A percentile compares a stretch with the other conserved stretches of the same genome.
Conservation (phyloP, 2,329 filamentous ascomycete genomes). For the Piedraia hortae region DNA sequence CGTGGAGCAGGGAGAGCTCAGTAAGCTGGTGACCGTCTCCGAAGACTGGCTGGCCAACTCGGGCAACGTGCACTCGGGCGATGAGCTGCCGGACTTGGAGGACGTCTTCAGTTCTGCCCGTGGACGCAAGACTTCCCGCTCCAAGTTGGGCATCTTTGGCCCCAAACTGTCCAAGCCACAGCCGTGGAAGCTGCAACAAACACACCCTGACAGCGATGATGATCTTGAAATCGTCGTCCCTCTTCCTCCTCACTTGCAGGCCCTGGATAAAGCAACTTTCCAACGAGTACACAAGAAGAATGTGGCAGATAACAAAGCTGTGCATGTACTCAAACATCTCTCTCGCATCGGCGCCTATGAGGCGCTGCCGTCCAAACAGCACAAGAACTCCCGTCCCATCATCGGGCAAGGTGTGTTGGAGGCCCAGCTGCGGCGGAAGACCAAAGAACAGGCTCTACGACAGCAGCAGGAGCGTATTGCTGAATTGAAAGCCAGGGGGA, state of each 20-base stretch:
- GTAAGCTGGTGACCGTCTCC: conserved; percentile 9
- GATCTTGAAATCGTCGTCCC: conserved; percentile 35
- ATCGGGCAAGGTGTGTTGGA: conserved; percentile 49
- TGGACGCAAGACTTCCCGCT: background rate
- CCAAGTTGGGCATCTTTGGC: conserved; percentile 12
- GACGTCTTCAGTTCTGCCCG: conserved; percentile 10
- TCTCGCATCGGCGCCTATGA: conserved; percentile 11
- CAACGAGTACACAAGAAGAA: conserved; percentile 1
- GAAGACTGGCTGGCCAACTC: conserved; percentile 8
- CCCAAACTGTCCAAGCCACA: conserved; percentile 5
- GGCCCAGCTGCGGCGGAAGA: conserved; percentile 36
- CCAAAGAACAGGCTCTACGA: conserved; percentile 49
- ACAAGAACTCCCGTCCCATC: conserved; percentile 28
- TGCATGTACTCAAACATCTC: conserved; percentile 12
- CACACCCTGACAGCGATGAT: conserved; percentile 16
- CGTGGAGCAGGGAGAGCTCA: conserved; percentile 11
- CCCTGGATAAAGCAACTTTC: conserved; percentile 14
- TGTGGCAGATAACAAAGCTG: conserved; percentile 9
- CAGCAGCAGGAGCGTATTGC: conserved; percentile 56
- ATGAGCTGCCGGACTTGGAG: conserved; percentile 7
- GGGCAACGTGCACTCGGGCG: conserved; percentile 6
- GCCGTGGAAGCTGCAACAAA: conserved; percentile 1
- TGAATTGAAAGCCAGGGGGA: conserved; percentile 48
- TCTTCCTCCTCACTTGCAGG: conserved; percentile 8
- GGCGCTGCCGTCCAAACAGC: conserved; percentile 15